phyloP scores from a whole-genome alignment of 2,329 filamentous ascomycete species.

The Huntiella abstrusa region DNA sequence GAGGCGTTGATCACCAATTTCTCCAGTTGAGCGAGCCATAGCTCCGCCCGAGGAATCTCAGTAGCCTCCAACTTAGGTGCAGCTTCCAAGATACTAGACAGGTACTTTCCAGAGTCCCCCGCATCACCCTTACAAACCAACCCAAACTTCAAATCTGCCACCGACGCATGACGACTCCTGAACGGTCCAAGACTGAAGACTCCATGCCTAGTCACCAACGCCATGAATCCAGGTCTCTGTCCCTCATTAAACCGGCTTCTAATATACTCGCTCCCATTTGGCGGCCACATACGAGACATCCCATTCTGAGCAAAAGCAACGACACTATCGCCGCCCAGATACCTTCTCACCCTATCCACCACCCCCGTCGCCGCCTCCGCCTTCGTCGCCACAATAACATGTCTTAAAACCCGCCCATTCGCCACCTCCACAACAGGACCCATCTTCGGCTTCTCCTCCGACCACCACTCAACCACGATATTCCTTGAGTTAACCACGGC shows the following conservation, averaged over 20 bases:
- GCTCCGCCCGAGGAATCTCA: constrained; percentile 22
- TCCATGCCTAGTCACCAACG: constrained; percentile 43
- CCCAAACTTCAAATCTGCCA: constrained; percentile 29
- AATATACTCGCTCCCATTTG: constrained; percentile 26
- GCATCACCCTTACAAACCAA: constrained; percentile 21
- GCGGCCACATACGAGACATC: constrained; percentile 49
- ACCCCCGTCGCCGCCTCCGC: constrained; percentile 47
- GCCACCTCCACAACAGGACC: constrained; percentile 24
- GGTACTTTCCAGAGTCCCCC: constrained; percentile 15
- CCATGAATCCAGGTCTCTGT: constrained; percentile 46
- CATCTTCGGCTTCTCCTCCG: constrained; percentile 21
- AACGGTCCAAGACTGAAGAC: constrained; percentile 32
- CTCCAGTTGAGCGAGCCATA: constrained; percentile 54
- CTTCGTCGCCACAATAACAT: constrained; percentile 66
- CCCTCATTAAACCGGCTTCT: constrained; percentile 21
- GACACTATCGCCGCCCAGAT: constrained; percentile 46
- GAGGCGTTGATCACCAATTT: constrained; percentile 68
- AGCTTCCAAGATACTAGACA: constrained; percentile 24
- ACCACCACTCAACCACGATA: constrained; percentile 37
- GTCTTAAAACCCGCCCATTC: constrained; percentile 32
- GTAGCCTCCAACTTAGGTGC: constrained; percentile 26
- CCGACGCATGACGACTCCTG: constrained; percentile 31
- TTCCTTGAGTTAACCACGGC: constrained; percentile 17
- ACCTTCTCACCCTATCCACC: constrained; percentile 34
- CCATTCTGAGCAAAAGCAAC: constrained; percentile 80